Base-by-base conservation (phyloP, 208 protist species). In the Leishmania martiniquensis region DNA sequence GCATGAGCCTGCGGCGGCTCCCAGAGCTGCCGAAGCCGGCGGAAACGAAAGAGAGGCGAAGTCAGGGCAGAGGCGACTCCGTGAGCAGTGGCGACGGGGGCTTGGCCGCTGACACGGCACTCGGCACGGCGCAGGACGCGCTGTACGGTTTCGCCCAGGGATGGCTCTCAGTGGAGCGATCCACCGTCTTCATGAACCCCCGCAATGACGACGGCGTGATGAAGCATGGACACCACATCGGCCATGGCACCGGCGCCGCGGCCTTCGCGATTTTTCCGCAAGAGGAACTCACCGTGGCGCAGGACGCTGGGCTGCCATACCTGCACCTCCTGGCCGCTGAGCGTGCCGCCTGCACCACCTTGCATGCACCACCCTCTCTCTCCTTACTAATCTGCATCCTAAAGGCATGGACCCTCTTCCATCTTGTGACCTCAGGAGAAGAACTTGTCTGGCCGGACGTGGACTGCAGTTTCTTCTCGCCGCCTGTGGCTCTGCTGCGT, bases 261-360 rank as follows among this genome's bases (percentile, higher is more conserved):
- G 49, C 37, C 20, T 83, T 77, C 34, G 42, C 73, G 1, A 75
- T 83, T 45, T 45, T 72, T 74, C 75, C 69, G 20, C 70, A 80
- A 74, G 82, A 85, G 39, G 83, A 79, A 32, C 72, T 72, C 72
- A 77, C 57, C 20, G 75, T 87, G 17, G 84, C 80, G 44, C 87
- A 88, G 68, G 87, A 92, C 67, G 90, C 92, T 47, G 90, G 90
- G 7, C 80, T 94, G 9, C 85, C 90, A 7, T 91, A 92, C 73
- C 82, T 81, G 29, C 90, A 94, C 65, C 69, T 94, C 25, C 76
- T 84, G 32, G 86, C 88, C 2, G 90, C 90, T 12, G 90, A 91
- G 75, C 55, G 55, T 15, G 83, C 81, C 5, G 72, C 82, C 10
- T 75, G 78, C 60, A 71, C 79, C 47, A 74, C 76, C 32, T 60